Evolutionary conservation across 495 filamentous ascomycete species (phyloP).

Genomic region (Rostrohypoxylon terebratum): DNA sequence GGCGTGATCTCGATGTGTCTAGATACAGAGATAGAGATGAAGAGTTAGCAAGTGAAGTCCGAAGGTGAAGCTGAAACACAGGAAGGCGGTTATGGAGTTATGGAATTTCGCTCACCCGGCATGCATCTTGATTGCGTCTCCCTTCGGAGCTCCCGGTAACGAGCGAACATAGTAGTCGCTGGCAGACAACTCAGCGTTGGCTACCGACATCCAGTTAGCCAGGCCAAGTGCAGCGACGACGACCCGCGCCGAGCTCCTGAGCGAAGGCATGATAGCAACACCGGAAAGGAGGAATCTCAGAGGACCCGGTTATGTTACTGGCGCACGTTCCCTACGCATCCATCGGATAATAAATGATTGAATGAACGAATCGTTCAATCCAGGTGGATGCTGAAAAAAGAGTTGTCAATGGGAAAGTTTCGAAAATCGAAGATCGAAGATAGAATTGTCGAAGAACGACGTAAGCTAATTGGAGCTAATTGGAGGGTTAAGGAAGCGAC

Average conservation of each 20-base stretch:
- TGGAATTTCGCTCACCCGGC: constrained; percentile 76
- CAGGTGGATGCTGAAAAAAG: constrained; percentile 1
- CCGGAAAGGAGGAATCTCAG: constrained; percentile 20
- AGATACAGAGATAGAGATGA: constrained; percentile 8
- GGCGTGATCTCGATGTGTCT: constrained; percentile 92
- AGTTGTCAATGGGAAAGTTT: neutral
- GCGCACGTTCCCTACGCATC: constrained; percentile 18
- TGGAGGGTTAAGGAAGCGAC: constrained; percentile 15
- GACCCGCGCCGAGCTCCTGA: constrained; percentile 53
- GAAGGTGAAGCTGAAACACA: constrained; percentile 10
- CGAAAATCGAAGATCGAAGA: neutral
- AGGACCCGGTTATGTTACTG: constrained; percentile 14
- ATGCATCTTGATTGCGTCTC: constrained; percentile 92
- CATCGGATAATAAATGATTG: constrained; percentile 4
- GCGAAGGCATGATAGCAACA: constrained; percentile 44
- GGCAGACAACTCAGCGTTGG: constrained; percentile 62
- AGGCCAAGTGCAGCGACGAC: constrained; percentile 51
- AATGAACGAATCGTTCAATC: neutral
- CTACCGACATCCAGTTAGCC: constrained; percentile 49
- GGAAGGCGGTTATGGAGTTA: neutral
- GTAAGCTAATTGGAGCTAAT: constrained; percentile 10
- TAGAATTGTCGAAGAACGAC: constrained; percentile 3
- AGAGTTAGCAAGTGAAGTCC: constrained; percentile 46
- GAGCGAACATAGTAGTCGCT: constrained; percentile 90
- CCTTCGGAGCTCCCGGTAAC: constrained; percentile 86